Evolutionary conservation across 805 yeast genomes (phyloP), one percentile per base, ranked within the genome.

Genomic region (Blastobotrys peoriensis): DNA sequence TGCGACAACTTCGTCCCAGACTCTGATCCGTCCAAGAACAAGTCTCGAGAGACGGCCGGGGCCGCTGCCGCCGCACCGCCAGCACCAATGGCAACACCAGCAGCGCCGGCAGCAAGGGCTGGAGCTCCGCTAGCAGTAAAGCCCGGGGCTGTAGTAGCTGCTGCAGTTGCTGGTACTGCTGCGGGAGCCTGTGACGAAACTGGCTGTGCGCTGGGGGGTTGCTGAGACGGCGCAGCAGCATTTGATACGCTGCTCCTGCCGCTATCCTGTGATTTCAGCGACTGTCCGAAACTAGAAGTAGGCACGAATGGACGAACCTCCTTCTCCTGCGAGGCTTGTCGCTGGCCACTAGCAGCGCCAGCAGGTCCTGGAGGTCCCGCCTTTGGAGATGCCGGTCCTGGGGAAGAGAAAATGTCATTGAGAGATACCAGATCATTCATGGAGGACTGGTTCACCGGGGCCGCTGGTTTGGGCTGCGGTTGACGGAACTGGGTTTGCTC

Each of bases 251-350:
- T 47, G 36, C 40, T 40, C n/a, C n/a, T n/a, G n/a, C 59, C 55
- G 18, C 59, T 48, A 51, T 63, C 62, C 43, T 63, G 65, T 36
- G 61, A 65, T 21, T 69, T 64, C 43, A 89, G 71, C 28, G 74
- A 74, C 65, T 84, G 95, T 25, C 98, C 98, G 69, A 89, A 91
- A 8, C 75, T 66, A 0, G 96, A 87, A 15, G 88, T 73, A 28
- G 97, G 97, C 43, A 77, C 83, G 65, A 89, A 91, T 36, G 64
- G 48, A 64, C 45, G 41, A 10, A 22, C 21, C 33, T 22, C 36
- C 50, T 54, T 33, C 52, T 28, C 28, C 41, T 48, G 39, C 5
- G 44, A 20, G 6, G 55, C 44, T 10, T 3, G 46, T 52, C 50
- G 38, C 50, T 37, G 22, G 28, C 17, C 30, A 18, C 17, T 17